Evolutionary conservation across 345 rosid species (phyloP), one percentile per base, ranked within the genome.

Genomic region (Syzygium aqueum): DNA sequence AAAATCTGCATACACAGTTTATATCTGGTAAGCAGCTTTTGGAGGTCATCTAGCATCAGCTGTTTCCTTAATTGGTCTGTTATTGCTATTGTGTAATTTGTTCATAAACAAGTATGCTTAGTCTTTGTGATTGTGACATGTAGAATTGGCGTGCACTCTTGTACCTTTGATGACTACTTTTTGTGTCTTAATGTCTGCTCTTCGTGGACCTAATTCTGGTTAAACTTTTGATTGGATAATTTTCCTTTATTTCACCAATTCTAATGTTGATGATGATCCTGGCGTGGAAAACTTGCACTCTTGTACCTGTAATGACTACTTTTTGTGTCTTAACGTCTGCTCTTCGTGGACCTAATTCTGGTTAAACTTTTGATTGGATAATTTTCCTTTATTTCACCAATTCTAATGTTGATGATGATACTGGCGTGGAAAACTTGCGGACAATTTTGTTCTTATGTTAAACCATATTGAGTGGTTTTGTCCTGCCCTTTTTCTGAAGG

Each of bases 401-500:
- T 67, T 67, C 15, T 33, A 67, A 33, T 67, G 78, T 67, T 67
- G 78, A 67, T 67, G 43, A 67, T 67, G 78, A 33, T 33, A 17
- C 0, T 73, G 46, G 25, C 33, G 49, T 37, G 82, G 49, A 37
- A 73, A 19, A 19, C 8, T 73, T 33, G 82, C 8, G 2, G 82
- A 19, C 15, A 73, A 40, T 19, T 57, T 54, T 77, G 51, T 43
- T 30, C 51, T 51, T 84, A 87, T 52, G 43, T 77, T 87, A 87
- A 56, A 83, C 61, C 22, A 37, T 37, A 73, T 73, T 73, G 82
- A 73, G 82, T 73, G 14, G 27, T 73, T 56, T 82, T 21, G 12
- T 25, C 63, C 77, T 22, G 80, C 67, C 86, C 87, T 89, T 28
- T 85, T 90, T 86, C 91, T 89, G 83, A 90, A 97, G 97, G 93